phyloP scores from a whole-genome alignment of 2,329 filamentous ascomycete genomes.

The Fusarium setosum region DNA sequence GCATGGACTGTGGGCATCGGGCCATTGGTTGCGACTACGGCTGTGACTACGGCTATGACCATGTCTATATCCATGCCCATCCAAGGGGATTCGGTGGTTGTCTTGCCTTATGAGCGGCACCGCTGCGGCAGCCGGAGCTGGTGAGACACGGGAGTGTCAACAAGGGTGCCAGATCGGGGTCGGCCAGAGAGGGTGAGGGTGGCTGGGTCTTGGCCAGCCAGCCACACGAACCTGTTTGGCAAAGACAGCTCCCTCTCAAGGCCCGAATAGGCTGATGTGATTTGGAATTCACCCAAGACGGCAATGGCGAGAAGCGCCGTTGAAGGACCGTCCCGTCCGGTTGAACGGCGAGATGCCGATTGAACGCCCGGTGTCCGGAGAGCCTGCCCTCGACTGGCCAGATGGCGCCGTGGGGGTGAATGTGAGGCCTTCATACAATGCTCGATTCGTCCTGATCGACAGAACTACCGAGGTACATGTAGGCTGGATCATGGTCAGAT shows the following conservation, averaged over 20 bases:
- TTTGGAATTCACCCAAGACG: conserved; percentile 5
- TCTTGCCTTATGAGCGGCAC: conserved; percentile 41
- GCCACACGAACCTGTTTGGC: conserved; percentile 10
- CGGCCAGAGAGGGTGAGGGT: not conserved
- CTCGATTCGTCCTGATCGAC: conserved; percentile 29
- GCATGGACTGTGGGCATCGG: conserved; percentile 20
- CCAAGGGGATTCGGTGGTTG: conserved; percentile 9
- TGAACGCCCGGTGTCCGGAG: not conserved
- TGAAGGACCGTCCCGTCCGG: conserved; percentile 15
- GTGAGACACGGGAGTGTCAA: conserved; percentile 48
- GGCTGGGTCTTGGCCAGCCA: conserved; percentile 8
- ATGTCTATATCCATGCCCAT: not conserved
- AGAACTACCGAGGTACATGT: no score
- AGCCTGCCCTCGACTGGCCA: not conserved
- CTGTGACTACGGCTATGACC: not conserved
- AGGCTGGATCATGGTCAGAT: conserved; percentile 28
- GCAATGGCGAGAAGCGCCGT: not conserved
- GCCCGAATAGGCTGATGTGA: not conserved
- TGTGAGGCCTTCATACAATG: conserved; percentile 8
- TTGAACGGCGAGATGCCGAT: not conserved
- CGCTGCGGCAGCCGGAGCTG: conserved; percentile 18
- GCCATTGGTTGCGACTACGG: no score
- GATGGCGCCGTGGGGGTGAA: conserved; percentile 9
- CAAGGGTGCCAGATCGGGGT: conserved; percentile 40
- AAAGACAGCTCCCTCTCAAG: not conserved